Conservation (phyloP, 2,329 filamentous ascomycete species). For the Clonostachys chloroleuca region DNA sequence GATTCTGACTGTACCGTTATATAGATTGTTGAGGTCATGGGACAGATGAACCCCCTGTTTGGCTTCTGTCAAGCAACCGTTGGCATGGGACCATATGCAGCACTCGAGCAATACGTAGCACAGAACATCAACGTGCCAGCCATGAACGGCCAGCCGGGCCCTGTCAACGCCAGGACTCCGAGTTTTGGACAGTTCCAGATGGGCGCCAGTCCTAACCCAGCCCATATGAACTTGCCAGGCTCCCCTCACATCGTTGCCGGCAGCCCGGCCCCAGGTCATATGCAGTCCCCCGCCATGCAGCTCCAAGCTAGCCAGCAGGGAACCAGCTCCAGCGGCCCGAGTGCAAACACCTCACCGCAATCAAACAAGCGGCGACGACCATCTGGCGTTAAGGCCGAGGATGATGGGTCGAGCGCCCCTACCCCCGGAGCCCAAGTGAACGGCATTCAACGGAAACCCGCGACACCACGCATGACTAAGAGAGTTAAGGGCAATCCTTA, state of each 20-base stretch:
- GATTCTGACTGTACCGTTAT: constrained; percentile 6
- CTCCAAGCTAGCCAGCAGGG: constrained; percentile 65
- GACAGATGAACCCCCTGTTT: constrained; percentile 63
- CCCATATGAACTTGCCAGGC: constrained; percentile 57
- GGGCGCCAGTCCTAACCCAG: constrained; percentile 54
- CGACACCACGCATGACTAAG: constrained; percentile 53
- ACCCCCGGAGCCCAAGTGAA: constrained; percentile 48
- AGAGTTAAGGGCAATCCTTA: constrained; percentile 39
- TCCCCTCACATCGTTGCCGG: constrained; percentile 52
- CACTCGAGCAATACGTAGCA: constrained; percentile 56
- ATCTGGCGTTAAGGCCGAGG: constrained; percentile 53
- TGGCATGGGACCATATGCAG: constrained; percentile 48
- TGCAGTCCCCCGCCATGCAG: constrained; percentile 64
- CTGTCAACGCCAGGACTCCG: constrained; percentile 46
- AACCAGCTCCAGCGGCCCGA: constrained; percentile 60
- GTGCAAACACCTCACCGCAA: constrained; percentile 61
- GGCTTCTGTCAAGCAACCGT: constrained; percentile 51
- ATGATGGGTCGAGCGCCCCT: constrained; percentile 44
- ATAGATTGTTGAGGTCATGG: constrained; percentile 62
- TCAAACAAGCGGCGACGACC: constrained; percentile 55
- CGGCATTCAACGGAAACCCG: constrained; percentile 46
- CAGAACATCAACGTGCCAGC: constrained; percentile 35
- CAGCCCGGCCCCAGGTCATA: constrained; percentile 57
- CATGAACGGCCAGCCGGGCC: constrained; percentile 45
- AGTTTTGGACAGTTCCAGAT: constrained; percentile 54